Evolutionary conservation across 2,329 filamentous ascomycete genomes (phyloP), one percentile per base, ranked within the genome.

Genomic region (Fusarium siculi): DNA sequence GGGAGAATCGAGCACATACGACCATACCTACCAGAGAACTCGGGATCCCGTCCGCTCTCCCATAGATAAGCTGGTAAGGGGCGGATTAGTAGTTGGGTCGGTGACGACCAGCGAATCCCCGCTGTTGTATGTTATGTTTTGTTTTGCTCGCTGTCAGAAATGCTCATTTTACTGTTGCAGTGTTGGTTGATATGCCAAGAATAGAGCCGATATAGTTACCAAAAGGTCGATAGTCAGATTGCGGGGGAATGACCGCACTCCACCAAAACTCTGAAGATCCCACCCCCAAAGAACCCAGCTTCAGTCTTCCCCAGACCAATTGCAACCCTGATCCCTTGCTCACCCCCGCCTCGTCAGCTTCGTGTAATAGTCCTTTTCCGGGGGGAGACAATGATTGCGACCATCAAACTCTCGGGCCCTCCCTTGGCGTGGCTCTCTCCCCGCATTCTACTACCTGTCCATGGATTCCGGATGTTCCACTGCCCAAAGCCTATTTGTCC

Each of bases 1-100:
- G 4, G 5, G 1, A 5, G 0, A 7, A 0, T 1, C 18, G 15
- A 14, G 4, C 25, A 68, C 66, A 68, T 68, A 68, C 56, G 63
- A 68, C 66, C 66, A 68, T 55, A 68, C 39, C 44, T 68, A 67
- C 21, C 42, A 44, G 65, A 68, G 25, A 68, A 61, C 47, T 43
- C 65, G 65, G 65, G 65, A 68, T 67, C 65, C 65, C 63, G 65
- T 68, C 65, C 55, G 65, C 65, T 68, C 65, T 68, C 63, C 60
- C 63, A 56, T 56, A 49, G 61, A 39, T 46, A 64, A 64, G 44
- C 61, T 47, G 39, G 34, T 64, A 61, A 61, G 42, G 34, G 61
- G 56, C 56, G 61, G 55, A 64, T 64, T 64, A 61, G 61, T 61
- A 64, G 61, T 61, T 61, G 56, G 55, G 61, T 44, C 61, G 61